Percentiles rank a stretch among this genome's conserved stretches.
Conservation (phyloP, 1,284 basidiomycete genomes). For the Xerocomus nothofagi region DNA sequence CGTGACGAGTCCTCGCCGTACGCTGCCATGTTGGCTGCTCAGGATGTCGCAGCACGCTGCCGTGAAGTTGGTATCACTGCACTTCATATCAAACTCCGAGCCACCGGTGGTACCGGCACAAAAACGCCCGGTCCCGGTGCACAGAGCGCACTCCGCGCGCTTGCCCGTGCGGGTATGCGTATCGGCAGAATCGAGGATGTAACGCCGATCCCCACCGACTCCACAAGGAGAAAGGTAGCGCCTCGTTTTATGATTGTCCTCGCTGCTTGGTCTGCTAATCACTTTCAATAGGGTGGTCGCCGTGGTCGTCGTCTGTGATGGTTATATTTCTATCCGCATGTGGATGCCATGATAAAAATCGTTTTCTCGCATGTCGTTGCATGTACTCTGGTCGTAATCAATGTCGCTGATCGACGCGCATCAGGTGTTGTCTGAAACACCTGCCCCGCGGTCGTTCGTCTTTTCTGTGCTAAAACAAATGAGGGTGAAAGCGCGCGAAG, state of each 20-base stretch:
- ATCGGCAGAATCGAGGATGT: constrained; percentile 98
- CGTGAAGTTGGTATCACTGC: constrained; percentile 99
- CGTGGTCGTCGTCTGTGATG: constrained; percentile 95
- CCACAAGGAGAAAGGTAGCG: constrained; percentile 90
- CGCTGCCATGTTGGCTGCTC: constrained; percentile 99
- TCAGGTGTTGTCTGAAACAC: constrained; percentile 49
- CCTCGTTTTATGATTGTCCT: background rate
- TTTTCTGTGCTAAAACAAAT: constrained; percentile 11
- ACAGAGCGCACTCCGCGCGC: constrained; percentile 96
- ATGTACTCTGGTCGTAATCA: constrained; percentile 43
- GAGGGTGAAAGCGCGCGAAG: background rate
- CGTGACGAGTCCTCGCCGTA: constrained; percentile 99
- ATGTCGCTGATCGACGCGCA: constrained; percentile 84
- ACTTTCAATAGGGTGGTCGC: constrained; percentile 86
- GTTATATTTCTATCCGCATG: constrained; percentile 8
- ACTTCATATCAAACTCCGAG: constrained; percentile 96
- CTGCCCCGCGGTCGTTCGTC: constrained; percentile 75
- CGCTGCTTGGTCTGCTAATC: constrained; percentile 10
- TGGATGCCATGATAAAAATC: constrained; percentile 16
- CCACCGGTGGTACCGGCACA: constrained; percentile 97
- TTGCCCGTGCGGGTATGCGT: constrained; percentile 98
- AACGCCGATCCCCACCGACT: constrained; percentile 96
- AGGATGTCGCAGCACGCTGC: constrained; percentile 95
- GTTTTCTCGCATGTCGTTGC: constrained; percentile 27
- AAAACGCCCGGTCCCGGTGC: constrained; percentile 99